phyloP scores from a whole-genome alignment of 2,329 filamentous ascomycete species.

The Daldinia sp. region DNA sequence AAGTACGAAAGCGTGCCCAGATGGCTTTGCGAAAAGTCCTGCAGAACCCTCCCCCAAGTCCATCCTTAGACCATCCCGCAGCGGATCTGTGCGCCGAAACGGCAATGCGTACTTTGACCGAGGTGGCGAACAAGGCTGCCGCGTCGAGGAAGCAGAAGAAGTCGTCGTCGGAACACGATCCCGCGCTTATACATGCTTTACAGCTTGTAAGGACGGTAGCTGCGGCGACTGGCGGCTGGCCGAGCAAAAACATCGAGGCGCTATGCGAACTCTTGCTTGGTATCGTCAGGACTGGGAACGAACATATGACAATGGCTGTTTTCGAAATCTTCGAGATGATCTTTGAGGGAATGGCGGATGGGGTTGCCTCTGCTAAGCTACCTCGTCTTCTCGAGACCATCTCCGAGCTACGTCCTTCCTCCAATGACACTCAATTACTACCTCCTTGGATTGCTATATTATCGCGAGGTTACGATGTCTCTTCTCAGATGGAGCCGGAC shows the following conservation, averaged over 20 bases:
- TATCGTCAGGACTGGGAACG: conserved; percentile 90
- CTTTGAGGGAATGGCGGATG: conserved; percentile 88
- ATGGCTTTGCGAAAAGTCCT: conserved; percentile 88
- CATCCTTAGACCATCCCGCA: conserved; percentile 92
- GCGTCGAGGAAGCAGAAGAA: conserved; percentile 77
- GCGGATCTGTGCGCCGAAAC: conserved; percentile 97
- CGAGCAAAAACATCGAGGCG: conserved; percentile 92
- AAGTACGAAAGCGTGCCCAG: conserved; percentile 92
- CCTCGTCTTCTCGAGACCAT: conserved; percentile 92
- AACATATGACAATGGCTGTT: conserved; percentile 94
- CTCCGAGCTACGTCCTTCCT: conserved; percentile 87
- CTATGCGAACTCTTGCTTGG: conserved; percentile 89
- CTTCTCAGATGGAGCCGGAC: conserved; percentile 86
- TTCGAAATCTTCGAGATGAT: conserved; percentile 99
- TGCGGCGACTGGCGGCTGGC: conserved; percentile 90
- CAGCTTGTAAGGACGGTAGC: conserved; percentile 94
- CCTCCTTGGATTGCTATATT: conserved; percentile 97
- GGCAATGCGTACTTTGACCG: conserved; percentile 81
- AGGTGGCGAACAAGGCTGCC: conserved; percentile 74
- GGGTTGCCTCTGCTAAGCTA: conserved; percentile 88
- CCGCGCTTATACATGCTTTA: conserved; percentile 88
- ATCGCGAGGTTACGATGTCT: conserved; percentile 93
- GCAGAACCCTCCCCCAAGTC: conserved; percentile 87
- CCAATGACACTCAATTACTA: conserved; percentile 93
- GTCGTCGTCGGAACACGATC: conserved; percentile 74